These are phyloP conservation scores for Hypoxylon fragiforme DNA, from an alignment of 495 filamentous ascomycete genomes.

Conservation along the genomic window DNA sequence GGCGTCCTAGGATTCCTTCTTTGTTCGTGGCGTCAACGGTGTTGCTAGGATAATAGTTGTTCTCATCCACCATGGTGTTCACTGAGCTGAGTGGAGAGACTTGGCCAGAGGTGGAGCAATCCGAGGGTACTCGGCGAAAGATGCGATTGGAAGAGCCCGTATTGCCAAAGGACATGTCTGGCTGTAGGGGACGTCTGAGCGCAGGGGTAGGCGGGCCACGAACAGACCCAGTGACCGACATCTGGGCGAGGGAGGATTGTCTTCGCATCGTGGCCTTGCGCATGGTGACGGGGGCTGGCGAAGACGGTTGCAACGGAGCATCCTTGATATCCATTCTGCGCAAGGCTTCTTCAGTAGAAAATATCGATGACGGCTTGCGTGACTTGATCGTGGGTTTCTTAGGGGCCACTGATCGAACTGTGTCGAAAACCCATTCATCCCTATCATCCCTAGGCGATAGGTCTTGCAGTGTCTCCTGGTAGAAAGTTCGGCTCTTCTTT, in stretches of 20 bases:
- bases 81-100: conserved; percentile 39
- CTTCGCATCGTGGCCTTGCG: conserved; percentile 54
- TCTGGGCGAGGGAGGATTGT: conserved; percentile 55
- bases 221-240: conserved; percentile 47
- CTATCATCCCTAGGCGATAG: conserved; percentile 67
- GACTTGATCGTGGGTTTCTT: conserved; percentile 52
- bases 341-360: conserved; percentile 58
- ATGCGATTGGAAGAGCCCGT: conserved; percentile 84
- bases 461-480: conserved; percentile 87
- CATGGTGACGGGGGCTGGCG: conserved; percentile 52
- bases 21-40: conserved; percentile 65
- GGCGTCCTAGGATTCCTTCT: conserved; percentile 76
- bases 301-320: conserved; percentile 54
- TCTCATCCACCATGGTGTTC: conserved; percentile 45
- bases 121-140: conserved; percentile 81
- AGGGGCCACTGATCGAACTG: conserved; percentile 66
- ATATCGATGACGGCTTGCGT: conserved; percentile 56
- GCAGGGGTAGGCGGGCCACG: conserved; percentile 57
- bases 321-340: conserved; percentile 64
- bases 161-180: conserved; percentile 90
- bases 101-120: conserved; percentile 55
- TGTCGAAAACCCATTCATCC: conserved; percentile 98
- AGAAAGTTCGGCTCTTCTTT: conserved; percentile 69
- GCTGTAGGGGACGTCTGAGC: conserved; percentile 70
- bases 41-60: conserved; percentile 44